Conservation (phyloP, 2,329 filamentous ascomycete species). For the Nemania sp. region DNA sequence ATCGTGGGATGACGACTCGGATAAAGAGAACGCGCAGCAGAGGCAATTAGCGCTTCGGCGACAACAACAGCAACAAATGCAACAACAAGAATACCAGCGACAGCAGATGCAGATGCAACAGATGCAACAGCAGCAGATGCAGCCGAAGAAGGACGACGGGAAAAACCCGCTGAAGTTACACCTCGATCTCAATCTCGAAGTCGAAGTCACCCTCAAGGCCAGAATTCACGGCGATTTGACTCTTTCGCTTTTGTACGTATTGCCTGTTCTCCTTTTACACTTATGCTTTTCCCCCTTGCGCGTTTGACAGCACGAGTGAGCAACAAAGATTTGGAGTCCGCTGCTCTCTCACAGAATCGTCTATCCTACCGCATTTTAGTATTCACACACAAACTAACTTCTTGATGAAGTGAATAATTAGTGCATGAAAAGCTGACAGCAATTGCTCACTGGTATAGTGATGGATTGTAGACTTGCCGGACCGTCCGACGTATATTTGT, state of each 20-base stretch:
- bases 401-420: too few species aligned
- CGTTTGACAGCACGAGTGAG: too few species aligned
- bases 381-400: too few species aligned
- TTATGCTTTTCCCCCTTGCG: conserved; percentile 3
- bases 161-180: conserved; percentile 70
- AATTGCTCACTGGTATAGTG: too few species aligned
- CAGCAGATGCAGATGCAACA: conserved; percentile 32
- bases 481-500: too few species aligned
- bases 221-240: conserved; percentile 84
- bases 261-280: conserved; percentile 15
- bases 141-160: conserved; percentile 22
- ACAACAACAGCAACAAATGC: conserved; percentile 30
- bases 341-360: too few species aligned
- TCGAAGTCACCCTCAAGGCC: conserved; percentile 84
- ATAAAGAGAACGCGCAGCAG: conserved; percentile 34
- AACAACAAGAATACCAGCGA: conserved; percentile 32
- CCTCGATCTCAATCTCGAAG: conserved; percentile 78
- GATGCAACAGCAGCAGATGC: conserved; percentile 31
- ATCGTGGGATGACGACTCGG: conserved; percentile 34
- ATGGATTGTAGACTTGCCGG: too few species aligned
- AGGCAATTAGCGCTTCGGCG: conserved; percentile 37
- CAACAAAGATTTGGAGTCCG: too few species aligned
- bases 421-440: too few species aligned
- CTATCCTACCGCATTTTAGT: too few species aligned
- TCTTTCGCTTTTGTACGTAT: conserved; percentile 33